Evolutionary conservation across 805 yeast species (phyloP), one percentile per base, ranked within the genome.

Genomic region (Myxozyma neotropica): DNA sequence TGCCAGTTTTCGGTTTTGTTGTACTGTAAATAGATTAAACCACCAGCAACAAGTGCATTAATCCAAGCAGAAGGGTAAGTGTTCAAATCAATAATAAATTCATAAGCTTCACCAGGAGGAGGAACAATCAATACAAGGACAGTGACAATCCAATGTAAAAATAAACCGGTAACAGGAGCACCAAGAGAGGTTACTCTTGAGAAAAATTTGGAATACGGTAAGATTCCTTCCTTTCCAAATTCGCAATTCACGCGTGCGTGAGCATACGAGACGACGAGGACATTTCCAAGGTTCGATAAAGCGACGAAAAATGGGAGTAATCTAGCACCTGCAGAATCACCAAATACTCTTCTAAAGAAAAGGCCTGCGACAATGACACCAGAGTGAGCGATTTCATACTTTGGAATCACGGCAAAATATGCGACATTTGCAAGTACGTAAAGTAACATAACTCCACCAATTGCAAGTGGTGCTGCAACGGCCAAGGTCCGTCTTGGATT

Each of bases 331-430:
- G 80, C 69, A 7, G 81, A 76, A 57, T 80, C 80, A 4, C 87
- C 88, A 71, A 84, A 83, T 12, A 84, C 75, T 65, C 79, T 80
- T 53, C 77, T 74, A 74, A 84, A 83, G 71, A 81, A 84, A 2
- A 81, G 75, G 10, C 88, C 89, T 0, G 89, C 88, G 10, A 85
- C 81, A 27, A 85, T 73, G 1, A 82, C 87, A 0, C 89, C 89
- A 3, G 87, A 80, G 31, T 78, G 73, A 4, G 72, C 72, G 23
- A 76, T 73, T 35, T 75, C 77, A 19, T 67, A 62, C 58, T 76
- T 75, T 6, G 79, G 75, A 12, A 83, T 80, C 15, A 82, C 85
- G 1, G 82, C 74, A 60, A 83, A 80, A 69, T 84, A 84, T 5
- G 88, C 83, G 27, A 82, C 67, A 46, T 83, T 79, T 46, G 86